Evolutionary conservation across 345 rosid genomes (phyloP).

Genomic region (Gynandropsis gynandra): DNA sequence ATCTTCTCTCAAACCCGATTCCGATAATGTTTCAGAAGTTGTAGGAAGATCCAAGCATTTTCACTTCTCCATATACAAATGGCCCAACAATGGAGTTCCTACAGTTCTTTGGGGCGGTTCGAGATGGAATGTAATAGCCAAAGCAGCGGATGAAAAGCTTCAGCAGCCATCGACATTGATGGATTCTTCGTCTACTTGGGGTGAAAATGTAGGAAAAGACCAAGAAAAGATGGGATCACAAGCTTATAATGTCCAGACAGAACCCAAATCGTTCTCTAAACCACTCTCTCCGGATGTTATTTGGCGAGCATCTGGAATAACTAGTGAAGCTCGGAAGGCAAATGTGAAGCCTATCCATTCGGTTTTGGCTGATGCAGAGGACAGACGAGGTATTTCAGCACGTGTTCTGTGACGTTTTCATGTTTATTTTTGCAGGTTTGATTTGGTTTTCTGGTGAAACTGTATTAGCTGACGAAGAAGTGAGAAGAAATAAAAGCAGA

Average conservation of each 20-base stretch:
- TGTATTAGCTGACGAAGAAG: constrained; percentile 20
- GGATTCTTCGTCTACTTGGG: constrained; percentile 4
- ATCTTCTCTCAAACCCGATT: constrained; percentile 10
- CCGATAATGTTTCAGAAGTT: constrained; percentile 26
- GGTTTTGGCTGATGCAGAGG: constrained; percentile 17
- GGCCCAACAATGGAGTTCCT: constrained; percentile 75
- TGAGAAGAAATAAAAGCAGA: constrained; percentile 33
- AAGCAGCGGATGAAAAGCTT: constrained; percentile 8
- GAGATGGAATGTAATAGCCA: constrained; percentile 36
- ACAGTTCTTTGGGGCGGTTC: constrained; percentile 34
- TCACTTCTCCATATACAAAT: constrained; percentile 90
- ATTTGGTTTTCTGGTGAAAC: constrained; percentile 22
- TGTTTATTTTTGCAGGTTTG: constrained; percentile 10
- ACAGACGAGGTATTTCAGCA: constrained; percentile 27
- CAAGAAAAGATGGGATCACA: constrained; percentile 2
- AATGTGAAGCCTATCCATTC: constrained; percentile 31
- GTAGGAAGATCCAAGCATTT: constrained; percentile 33
- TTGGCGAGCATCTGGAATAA: no score
- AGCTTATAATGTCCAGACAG: constrained; percentile 16
- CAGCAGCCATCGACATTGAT: background rate
- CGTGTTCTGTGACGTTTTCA: background rate
- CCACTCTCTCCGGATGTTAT: constrained; percentile 15
- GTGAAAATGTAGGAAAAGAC: background rate
- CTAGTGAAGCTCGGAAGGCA: constrained; percentile 26
- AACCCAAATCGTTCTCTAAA: constrained; percentile 15